These are phyloP conservation scores for Phyllosticta ampelicida DNA, from an alignment of 2,329 filamentous ascomycete species.

Conservation along the genomic window DNA sequence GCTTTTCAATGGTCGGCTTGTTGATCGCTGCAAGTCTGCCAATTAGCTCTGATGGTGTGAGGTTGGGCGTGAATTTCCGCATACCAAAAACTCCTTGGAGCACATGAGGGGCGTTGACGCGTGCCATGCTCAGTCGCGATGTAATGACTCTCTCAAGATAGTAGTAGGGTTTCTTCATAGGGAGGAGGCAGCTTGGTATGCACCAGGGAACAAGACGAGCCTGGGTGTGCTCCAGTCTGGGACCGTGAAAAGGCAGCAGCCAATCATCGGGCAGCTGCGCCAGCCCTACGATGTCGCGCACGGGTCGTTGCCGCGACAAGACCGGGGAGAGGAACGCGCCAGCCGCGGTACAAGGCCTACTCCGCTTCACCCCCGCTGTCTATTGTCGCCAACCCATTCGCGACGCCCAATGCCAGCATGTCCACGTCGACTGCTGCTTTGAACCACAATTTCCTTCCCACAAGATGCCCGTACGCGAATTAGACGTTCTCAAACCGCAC, in stretches of 20 bases:
- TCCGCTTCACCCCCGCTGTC: not conserved
- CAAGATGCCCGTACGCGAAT: constrained; percentile 16
- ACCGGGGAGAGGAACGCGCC: not conserved
- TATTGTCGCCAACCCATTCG: not conserved
- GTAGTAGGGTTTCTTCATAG: not conserved
- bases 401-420: constrained; percentile 1
- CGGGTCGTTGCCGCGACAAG: not conserved
- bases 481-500: constrained; percentile 31
- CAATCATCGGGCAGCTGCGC: not conserved
- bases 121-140: not conserved
- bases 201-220: not conserved
- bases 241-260: not conserved
- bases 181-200: not conserved
- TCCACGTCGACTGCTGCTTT: constrained; percentile 1
- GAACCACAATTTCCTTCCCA: not conserved
- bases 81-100: constrained; percentile 9
- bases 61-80: not conserved
- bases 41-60: not conserved
- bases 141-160: not conserved
- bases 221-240: not conserved
- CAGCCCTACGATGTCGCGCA: not conserved
- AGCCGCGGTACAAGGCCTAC: not conserved
- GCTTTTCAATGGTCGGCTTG: not conserved
- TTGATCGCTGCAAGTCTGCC: not conserved
- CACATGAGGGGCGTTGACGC: not conserved